Evolutionary conservation across 1,284 basidiomycete species (phyloP).

Genomic region (Cutaneotrichosporon arboriforme): DNA sequence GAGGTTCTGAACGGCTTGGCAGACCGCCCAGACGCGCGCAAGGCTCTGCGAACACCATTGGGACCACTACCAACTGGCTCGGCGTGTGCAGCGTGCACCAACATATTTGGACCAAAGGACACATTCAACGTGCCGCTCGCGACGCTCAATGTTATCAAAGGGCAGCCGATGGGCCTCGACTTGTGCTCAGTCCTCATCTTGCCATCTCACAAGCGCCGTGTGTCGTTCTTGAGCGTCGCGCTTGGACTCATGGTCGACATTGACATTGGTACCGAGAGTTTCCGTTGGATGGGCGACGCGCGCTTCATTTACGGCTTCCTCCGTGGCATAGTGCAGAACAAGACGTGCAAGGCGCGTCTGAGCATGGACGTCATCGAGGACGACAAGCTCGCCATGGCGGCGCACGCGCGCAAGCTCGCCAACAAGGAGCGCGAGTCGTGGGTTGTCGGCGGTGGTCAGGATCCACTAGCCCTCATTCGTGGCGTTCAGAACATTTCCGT

Average conservation of each 20-base stretch:
- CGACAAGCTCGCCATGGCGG: slow-evolving; percentile 67
- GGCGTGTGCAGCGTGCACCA: slow-evolving; percentile 47
- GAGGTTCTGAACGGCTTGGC: slow-evolving; percentile 92
- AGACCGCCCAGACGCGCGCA: slow-evolving; percentile 60
- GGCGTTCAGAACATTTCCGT: slow-evolving; percentile 6
- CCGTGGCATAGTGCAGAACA: slow-evolving; percentile 63
- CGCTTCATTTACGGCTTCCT: slow-evolving; percentile 82
- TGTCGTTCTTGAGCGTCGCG: slow-evolving; percentile 83
- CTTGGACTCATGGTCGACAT: slow-evolving; percentile 88
- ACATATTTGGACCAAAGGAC: slow-evolving; percentile 52
- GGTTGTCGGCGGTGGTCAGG: slow-evolving; percentile 21
- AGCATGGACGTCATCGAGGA: slow-evolving; percentile 64
- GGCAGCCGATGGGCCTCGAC: slow-evolving; percentile 71
- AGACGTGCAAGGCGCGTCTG: slow-evolving; percentile 63
- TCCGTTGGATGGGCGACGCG: slow-evolving; percentile 89
- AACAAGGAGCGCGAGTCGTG: slow-evolving; percentile 6
- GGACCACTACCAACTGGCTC: slow-evolving; percentile 76
- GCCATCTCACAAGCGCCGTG: slow-evolving; percentile 46
- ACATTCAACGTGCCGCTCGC: slow-evolving; percentile 70
- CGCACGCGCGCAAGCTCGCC: slow-evolving; percentile 31
- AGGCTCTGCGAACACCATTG: slow-evolving; percentile 70
- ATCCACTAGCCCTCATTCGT: slow-evolving; percentile 12
- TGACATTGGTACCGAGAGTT: slow-evolving; percentile 73
- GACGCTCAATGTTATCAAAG: slow-evolving; percentile 81
- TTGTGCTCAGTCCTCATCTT: slow-evolving; percentile 63